These are phyloP conservation scores for Amanita thiersii DNA, from an alignment of 768 basidiomycete genomes.

Conservation along the genomic window DNA sequence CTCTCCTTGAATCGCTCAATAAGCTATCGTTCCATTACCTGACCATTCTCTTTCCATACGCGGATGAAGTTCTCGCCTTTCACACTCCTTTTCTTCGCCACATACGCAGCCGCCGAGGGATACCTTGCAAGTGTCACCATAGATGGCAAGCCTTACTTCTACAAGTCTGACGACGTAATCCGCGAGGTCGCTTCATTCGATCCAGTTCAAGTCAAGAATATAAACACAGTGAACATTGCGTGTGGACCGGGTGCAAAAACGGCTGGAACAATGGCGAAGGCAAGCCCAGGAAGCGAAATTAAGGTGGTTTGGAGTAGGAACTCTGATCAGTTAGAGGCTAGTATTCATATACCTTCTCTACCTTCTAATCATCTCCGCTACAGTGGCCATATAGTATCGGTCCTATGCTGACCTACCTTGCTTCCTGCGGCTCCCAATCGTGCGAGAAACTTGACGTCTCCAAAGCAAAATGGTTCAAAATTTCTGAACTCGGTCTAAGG, in stretches of 20 bases:
- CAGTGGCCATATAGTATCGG: slow-evolving; percentile 18
- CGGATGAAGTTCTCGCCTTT: slow-evolving; percentile 22
- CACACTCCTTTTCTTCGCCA: slow-evolving; percentile 23
- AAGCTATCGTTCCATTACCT: no score
- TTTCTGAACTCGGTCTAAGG: slow-evolving; percentile 27
- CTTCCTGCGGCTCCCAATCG: slow-evolving; percentile 30
- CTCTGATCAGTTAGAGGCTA: slow-evolving; percentile 16
- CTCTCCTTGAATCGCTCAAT: no score
- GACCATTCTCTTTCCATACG: no score
- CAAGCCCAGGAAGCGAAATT: slow-evolving; percentile 35
- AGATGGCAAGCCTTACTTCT: slow-evolving; percentile 28
- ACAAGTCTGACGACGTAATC: slow-evolving; percentile 28
- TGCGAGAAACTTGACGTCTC: slow-evolving; percentile 36
- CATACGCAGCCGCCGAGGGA: slow-evolving; percentile 36
- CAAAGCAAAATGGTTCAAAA: slow-evolving; percentile 47
- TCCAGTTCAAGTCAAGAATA: slow-evolving; percentile 36
- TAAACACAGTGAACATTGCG: slow-evolving; percentile 29
- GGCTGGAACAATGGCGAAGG: slow-evolving; percentile 35
- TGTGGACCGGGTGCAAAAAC: slow-evolving; percentile 37
- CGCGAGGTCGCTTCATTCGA: slow-evolving; percentile 27
- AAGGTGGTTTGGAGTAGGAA: slow-evolving; percentile 36
- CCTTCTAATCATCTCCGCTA: background rate
- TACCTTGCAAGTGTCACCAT: slow-evolving; percentile 29
- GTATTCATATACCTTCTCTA: background rate
- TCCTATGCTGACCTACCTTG: slow-evolving; percentile 26